Percentiles rank a stretch among this genome's conserved stretches.
Conservation (phyloP, 345 rosid genomes). For the Clausena lansium region DNA sequence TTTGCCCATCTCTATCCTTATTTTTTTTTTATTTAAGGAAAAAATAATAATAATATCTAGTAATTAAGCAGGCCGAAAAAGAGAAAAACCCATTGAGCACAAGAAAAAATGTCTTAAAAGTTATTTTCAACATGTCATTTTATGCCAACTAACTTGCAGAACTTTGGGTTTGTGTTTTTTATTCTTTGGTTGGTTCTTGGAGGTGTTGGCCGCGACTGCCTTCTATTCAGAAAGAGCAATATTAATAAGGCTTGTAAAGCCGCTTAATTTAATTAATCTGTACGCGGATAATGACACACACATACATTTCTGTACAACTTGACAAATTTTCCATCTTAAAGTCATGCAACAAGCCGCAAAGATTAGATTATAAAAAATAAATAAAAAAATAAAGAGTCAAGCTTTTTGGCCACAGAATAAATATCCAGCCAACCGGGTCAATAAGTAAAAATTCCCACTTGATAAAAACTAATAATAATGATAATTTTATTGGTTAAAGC, state of each 20-base stretch:
- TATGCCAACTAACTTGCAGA: neutral
- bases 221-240: neutral
- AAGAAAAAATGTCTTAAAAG: no score
- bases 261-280: neutral
- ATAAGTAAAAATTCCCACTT: neutral
- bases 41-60: no score
- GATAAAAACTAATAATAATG: neutral
- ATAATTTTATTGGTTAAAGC: neutral
- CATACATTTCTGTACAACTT: neutral
- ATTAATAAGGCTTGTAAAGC: neutral
- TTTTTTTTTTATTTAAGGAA: no score
- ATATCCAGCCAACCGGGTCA: no score
- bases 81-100: no score
- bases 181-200: neutral
- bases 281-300: no score
- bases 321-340: neutral
- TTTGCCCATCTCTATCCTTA: no score
- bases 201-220: neutral
- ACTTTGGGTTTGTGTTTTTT: neutral
- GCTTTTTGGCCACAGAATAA: neutral
- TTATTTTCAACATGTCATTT: neutral
- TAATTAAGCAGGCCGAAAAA: no score
- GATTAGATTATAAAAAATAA: neutral
- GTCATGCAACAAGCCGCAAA: neutral
- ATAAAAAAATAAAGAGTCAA: neutral